These are phyloP conservation scores for Colletotrichum agaves DNA, from an alignment of 2,329 filamentous ascomycete genomes.

Conservation along the genomic window DNA sequence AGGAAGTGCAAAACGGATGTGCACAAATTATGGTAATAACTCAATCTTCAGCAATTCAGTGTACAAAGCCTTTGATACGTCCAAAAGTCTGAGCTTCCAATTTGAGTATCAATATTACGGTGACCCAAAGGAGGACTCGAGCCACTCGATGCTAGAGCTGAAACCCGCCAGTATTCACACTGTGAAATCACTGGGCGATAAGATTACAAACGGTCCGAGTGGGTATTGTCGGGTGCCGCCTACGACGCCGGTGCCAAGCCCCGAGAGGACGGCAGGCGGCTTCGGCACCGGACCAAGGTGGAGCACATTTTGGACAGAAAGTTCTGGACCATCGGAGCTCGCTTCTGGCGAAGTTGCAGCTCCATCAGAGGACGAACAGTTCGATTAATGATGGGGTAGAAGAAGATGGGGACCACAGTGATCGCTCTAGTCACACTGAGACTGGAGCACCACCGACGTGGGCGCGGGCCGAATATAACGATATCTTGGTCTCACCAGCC, in stretches of 20 bases:
- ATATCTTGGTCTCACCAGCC: not conserved
- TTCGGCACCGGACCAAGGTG: not conserved
- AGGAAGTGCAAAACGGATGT: constrained; percentile 18
- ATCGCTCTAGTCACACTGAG: constrained; percentile 6
- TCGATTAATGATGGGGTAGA: constrained; percentile 9
- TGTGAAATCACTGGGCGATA: not conserved
- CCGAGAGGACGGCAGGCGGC: not conserved
- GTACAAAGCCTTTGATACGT: not conserved
- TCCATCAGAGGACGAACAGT: constrained; percentile 6
- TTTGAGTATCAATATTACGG: no score
- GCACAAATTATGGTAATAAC: not conserved
- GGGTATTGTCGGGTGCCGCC: not conserved
- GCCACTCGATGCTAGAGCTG: no score
- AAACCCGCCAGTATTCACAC: not conserved
- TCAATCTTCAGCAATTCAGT: not conserved
- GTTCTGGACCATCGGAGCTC: constrained; percentile 12
- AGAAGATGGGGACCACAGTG: not conserved
- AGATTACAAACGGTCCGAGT: not conserved
- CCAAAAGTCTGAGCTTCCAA: no score
- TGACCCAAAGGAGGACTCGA: no score
- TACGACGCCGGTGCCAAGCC: not conserved
- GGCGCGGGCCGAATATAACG: constrained; percentile 4
- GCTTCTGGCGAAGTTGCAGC: not conserved
- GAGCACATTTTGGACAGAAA: not conserved
- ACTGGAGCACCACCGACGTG: constrained; percentile 12